Base-by-base conservation (phyloP, 106 monocot species). In the Dendrobium chrysotoxum region DNA sequence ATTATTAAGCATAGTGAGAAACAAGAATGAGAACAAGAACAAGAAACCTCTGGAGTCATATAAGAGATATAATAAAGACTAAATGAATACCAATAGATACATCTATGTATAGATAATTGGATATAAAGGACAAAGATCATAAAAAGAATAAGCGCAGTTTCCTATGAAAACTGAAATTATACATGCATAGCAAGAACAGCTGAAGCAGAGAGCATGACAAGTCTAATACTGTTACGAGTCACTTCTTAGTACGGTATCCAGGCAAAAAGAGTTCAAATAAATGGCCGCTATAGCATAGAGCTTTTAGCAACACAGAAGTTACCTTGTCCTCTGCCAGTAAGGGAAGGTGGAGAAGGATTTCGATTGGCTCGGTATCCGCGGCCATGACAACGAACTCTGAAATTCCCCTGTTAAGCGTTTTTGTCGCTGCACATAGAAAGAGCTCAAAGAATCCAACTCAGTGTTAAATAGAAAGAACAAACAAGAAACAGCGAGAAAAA, bases 381-480 rank as follows among this genome's bases (percentile, higher is more conserved):
- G 93, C 93, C 93, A 94, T 94, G 25, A 94, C 93, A 15, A 94
- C 84, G 66, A 94, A 94, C 86, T 94, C 93, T 31, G 93, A 91
- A 7, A 94, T 94, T 8, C 93, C 93, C 73, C 93, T 86, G 65
- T 91, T 94, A 75, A 94, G 76, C 1, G 91, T 94, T 88, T 94
- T 94, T 0, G 93, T 94, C 28, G 93, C 93, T 94, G 85, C 38
- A 79, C n/a, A 81, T 4, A 61, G 5, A 47, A 65, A 78, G 9
- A 77, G 47, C 23, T 16, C 71, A 75, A 79, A 25, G 7, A 44
- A 20, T 21, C 21, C 45, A 54, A 70, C 17, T 38, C 6, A 35
- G 5, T 28, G 45, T 61, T 38, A 58, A 45, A 17, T 23, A 65
- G 40, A 41, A 50, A 50, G 13, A 50, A 20, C 10, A 40, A 7